Evolutionary conservation across 2,329 filamentous ascomycete genomes (phyloP).

Genomic region (Aspergillus brunneoviolaceus): DNA sequence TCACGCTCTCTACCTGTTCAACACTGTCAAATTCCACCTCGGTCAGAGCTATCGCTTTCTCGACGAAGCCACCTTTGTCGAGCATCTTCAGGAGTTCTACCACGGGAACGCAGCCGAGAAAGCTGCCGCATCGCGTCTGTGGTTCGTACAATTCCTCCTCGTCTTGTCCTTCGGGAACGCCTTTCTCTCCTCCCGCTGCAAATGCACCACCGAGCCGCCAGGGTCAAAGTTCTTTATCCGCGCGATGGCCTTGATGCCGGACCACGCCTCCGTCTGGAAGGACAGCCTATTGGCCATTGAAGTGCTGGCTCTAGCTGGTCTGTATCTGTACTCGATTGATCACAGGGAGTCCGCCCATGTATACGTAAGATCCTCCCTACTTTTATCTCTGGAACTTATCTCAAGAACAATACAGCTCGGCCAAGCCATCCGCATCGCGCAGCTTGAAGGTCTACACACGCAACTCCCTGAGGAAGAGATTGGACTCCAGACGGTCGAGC

Average conservation of each 20-base stretch:
- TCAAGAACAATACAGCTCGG: conserved; percentile 29
- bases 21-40: conserved; percentile 21
- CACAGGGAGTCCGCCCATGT: conserved; percentile 37
- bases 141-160: conserved; percentile 21
- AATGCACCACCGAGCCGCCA: conserved; percentile 14
- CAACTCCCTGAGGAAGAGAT: conserved; percentile 41
- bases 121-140: conserved; percentile 23
- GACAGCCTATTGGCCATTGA: conserved; percentile 42
- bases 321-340: conserved; percentile 44
- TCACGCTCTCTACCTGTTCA: conserved; percentile 19
- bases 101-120: conserved; percentile 17
- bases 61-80: conserved; percentile 15
- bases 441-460: conserved; percentile 45
- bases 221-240: conserved; percentile 22
- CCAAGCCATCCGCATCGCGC: conserved; percentile 44
- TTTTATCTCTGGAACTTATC: no score
- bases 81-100: conserved; percentile 30
- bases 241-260: conserved; percentile 38
- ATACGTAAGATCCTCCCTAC: conserved; percentile 22
- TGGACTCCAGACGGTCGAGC: conserved; percentile 29
- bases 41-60: conserved; percentile 19
- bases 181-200: conserved; percentile 11
- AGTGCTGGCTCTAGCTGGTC: conserved; percentile 35
- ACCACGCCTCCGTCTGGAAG: conserved; percentile 35
- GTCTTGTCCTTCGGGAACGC: conserved; percentile 20